Evolutionary conservation across 208 protist species (phyloP).

Genomic region (Leishmania guyanensis): DNA sequence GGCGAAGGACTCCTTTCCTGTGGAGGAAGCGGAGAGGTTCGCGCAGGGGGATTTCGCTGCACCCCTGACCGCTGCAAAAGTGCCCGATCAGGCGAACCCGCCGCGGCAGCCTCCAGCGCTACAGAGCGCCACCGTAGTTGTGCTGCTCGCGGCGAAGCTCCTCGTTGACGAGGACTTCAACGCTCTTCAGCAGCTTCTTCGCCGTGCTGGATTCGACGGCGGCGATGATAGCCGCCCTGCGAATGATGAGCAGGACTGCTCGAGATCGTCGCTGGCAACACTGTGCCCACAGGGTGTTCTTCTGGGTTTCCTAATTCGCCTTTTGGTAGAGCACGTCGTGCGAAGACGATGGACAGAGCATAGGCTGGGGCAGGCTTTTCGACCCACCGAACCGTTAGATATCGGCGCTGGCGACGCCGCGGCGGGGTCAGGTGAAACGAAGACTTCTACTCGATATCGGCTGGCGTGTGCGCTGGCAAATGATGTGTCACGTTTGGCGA

Average conservation of each 20-base stretch:
- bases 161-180: slow-evolving; percentile 20
- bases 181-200: slow-evolving; percentile 8
- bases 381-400: slow-evolving; percentile 18
- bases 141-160: slow-evolving; percentile 3
- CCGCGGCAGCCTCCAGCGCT: neutral
- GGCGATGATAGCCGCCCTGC: neutral
- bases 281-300: slow-evolving; percentile 9
- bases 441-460: neutral
- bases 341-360: slow-evolving; percentile 35
- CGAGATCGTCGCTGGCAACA: neutral
- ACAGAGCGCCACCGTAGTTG: neutral
- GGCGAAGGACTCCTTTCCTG: neutral
- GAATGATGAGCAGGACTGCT: neutral
- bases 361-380: slow-evolving; percentile 25
- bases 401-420: neutral
- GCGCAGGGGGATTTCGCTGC: too few relatives aligned
- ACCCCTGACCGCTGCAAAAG: too few relatives aligned
- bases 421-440: too few relatives aligned
- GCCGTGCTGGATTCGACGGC: neutral
- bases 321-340: slow-evolving; percentile 32
- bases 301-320: slow-evolving; percentile 23
- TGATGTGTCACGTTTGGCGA: neutral
- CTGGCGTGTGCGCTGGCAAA: slow-evolving; percentile 7
- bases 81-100: neutral
- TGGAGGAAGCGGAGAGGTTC: neutral